phyloP scores from a whole-genome alignment of 73 alveolate genomes.

The Strombidium stylifer region DNA sequence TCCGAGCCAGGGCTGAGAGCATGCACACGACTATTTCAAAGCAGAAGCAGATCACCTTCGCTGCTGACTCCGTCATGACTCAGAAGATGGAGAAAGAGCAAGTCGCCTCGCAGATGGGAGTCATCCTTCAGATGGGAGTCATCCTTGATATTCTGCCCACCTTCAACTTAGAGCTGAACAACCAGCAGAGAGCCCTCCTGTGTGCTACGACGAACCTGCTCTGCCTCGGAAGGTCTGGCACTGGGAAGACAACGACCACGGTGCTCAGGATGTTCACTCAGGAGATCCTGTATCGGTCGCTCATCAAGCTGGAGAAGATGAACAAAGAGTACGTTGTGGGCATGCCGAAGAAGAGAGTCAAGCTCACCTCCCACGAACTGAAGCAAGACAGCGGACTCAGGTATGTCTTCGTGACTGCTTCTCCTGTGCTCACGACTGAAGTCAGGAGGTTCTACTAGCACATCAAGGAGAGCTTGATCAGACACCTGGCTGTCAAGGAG shows the following conservation, averaged over 20 bases:
- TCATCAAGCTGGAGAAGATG: constrained; percentile 8
- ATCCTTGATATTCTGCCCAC: constrained; percentile 39
- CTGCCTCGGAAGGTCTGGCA: constrained; percentile 76
- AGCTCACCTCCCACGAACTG: constrained; percentile 44
- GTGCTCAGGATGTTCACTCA: constrained; percentile 60
- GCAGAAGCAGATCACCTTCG: no score
- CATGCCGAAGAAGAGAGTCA: no score
- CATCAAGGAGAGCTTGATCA: constrained; percentile 15
- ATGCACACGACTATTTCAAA: no score
- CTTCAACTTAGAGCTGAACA: constrained; percentile 11
- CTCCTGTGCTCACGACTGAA: constrained; percentile 76
- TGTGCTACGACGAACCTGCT: constrained; percentile 43
- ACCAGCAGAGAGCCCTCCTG: constrained; percentile 32
- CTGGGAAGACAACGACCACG: constrained; percentile 83
- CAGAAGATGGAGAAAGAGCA: no score
- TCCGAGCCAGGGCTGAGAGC: no score
- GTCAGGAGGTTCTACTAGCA: constrained; percentile 61
- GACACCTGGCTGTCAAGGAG: constrained; percentile 32
- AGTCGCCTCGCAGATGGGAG: no score
- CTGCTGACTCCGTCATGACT: no score
- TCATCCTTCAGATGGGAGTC: no score
- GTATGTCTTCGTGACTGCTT: constrained; percentile 67
- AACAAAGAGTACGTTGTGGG: background rate
- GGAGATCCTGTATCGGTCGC: constrained; percentile 35
- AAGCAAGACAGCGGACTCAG: constrained; percentile 13